These are phyloP conservation scores for Trypanosoma platydactyli DNA, from an alignment of 208 protist species.

Conservation along the genomic window DNA sequence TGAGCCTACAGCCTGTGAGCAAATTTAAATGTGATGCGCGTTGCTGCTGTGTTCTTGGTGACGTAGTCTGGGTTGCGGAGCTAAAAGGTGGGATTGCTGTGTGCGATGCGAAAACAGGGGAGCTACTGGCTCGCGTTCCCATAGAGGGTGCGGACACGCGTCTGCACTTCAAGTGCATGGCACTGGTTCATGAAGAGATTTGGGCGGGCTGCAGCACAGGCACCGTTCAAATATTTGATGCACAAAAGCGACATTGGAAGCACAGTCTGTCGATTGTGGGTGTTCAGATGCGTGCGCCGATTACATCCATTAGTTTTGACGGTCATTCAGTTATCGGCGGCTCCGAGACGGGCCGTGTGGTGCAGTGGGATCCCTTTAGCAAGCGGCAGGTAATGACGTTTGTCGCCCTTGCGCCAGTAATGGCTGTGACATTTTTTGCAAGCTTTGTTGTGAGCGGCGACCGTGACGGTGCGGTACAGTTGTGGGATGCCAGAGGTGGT, in stretches of 20 bases:
- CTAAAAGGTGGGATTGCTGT: conserved; percentile 56
- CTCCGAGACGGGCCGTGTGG: conserved; percentile 47
- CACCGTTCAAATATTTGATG: conserved; percentile 47
- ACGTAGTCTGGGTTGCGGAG: conserved; percentile 74
- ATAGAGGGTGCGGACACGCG: conserved; percentile 15
- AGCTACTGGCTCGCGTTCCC: conserved; percentile 29
- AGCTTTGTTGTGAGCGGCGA: conserved; percentile 65
- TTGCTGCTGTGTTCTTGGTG: conserved; percentile 48
- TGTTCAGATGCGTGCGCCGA: conserved; percentile 30
- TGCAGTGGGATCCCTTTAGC: conserved; percentile 43
- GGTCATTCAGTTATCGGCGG: conserved; percentile 46
- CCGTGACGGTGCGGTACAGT: conserved; percentile 44
- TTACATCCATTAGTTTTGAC: conserved; percentile 63
- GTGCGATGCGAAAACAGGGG: conserved; percentile 31
- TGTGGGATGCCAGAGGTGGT: conserved; percentile 48
- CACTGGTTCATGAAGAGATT: conserved; percentile 53
- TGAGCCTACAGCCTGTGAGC: not conserved
- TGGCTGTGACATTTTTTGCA: conserved; percentile 43
- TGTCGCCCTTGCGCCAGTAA: conserved; percentile 43
- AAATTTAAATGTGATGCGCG: conserved; percentile 36
- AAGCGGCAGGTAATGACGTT: conserved; percentile 43
- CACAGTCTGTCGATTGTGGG: conserved; percentile 31
- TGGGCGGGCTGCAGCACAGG: conserved; percentile 57
- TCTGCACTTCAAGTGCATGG: conserved; percentile 41
- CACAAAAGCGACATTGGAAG: conserved; percentile 14